Evolutionary conservation across 257 asterid species (phyloP).

Genomic region (Lycium ferocissimum): DNA sequence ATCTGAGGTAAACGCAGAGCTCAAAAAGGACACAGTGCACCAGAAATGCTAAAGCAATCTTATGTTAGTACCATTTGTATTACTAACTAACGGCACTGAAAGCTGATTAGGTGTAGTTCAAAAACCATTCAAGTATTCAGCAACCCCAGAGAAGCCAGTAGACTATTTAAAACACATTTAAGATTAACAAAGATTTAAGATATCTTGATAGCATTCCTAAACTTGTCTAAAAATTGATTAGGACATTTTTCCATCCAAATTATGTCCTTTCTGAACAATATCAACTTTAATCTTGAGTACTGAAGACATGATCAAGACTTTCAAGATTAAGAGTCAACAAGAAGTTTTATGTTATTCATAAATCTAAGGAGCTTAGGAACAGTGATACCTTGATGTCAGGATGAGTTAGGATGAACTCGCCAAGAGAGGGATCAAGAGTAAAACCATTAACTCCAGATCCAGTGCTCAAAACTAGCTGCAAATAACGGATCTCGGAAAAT

Average conservation of each 20-base stretch:
- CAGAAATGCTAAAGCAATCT: not conserved
- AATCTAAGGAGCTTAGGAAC: not conserved
- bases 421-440: slow-evolving; percentile 99
- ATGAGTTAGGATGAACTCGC: slow-evolving; percentile 97
- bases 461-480: slow-evolving; percentile 84
- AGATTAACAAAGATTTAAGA: not conserved
- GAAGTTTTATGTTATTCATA: not conserved
- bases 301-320: not conserved
- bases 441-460: slow-evolving; percentile 95
- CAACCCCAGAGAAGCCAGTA: not conserved
- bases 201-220: not conserved
- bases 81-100: not conserved
- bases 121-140: not conserved
- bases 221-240: not conserved
- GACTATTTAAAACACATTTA: slow-evolving; percentile 1
- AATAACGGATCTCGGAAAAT: not conserved
- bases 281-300: slow-evolving; percentile 1
- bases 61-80: not conserved
- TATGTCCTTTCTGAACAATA: not conserved
- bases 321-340: slow-evolving; percentile 15
- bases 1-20: not conserved
- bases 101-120: not conserved
- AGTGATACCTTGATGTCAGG: slow-evolving; percentile 76
- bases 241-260: not conserved
- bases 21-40: not conserved